Base-by-base conservation (phyloP, 2,329 filamentous ascomycete species). In the Ramularia endophylla region DNA sequence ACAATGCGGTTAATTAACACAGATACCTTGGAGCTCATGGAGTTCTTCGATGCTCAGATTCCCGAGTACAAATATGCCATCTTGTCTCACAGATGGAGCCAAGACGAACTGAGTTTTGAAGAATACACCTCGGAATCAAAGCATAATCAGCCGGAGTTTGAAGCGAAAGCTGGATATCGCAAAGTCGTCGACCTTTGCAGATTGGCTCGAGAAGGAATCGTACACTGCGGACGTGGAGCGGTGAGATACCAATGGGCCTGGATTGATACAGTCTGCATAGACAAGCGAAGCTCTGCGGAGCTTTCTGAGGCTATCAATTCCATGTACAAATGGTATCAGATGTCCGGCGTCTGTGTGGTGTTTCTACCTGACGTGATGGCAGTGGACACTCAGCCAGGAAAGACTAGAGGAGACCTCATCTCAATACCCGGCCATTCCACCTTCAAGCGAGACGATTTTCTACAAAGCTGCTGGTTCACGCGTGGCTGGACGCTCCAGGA, bases 401-500 rank as follows among this genome's bases (percentile, higher is more conserved):
- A n/a, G n/a, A n/a, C n/a, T n/a, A n/a, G n/a, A n/a, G n/a, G n/a
- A n/a, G n/a, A n/a, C n/a, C n/a, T n/a, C n/a, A n/a, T n/a, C n/a
- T n/a, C 19, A 19, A 31, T 5, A 27, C 19, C 12, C n/a, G n/a
- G n/a, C 12, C n/a, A 30, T 30, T 5, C 27, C n/a, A 15, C 27
- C 43, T 34, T 4, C 11, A 18, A 17, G 27, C 13, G 1, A 30
- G 19, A 20, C 15, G 15, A 16, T 20, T 41, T 46, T n/a, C 8
- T 31, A 30, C 18, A 37, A 13, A 48, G 48, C n/a, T 25, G 35
- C 4, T 56, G 52, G 53, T 55, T 53, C 40, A 54, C 13, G 51
- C 52, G 36, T 52, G 54, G 25, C 39, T 57, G 11, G 33, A 55
- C 3, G 53, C 53, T 1, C 51, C 53, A 1, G 27, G 31, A 50